phyloP scores from a whole-genome alignment of 805 yeast species.

The Saccharomyces mikatae region DNA sequence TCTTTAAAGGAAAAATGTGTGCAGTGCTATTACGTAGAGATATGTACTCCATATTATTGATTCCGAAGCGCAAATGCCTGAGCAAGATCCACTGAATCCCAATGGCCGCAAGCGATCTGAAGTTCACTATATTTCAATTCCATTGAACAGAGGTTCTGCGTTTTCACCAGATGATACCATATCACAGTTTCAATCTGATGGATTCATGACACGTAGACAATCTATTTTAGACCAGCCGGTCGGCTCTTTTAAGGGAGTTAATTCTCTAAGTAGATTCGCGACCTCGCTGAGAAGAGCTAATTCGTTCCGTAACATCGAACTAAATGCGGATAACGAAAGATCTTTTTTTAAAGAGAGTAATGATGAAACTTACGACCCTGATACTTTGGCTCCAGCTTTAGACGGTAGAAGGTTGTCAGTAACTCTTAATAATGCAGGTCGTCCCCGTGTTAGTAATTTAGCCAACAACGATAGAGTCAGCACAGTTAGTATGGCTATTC shows the following conservation, averaged over 20 bases:
- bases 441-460: conserved; percentile 11
- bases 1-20: not conserved
- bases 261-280: conserved; percentile 71
- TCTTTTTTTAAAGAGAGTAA: conserved; percentile 53
- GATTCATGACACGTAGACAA: conserved; percentile 24
- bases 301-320: conserved; percentile 52
- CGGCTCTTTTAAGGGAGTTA: conserved; percentile 56
- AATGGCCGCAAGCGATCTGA: conserved; percentile 8
- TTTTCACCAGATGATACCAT: not conserved
- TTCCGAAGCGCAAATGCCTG: not conserved
- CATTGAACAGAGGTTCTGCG: conserved; percentile 19
- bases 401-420: conserved; percentile 59
- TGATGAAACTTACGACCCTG: conserved; percentile 64
- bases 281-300: conserved; percentile 75
- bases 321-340: conserved; percentile 36
- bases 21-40: not conserved
- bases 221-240: conserved; percentile 39
- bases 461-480: conserved; percentile 14
- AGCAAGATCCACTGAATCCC: not conserved
- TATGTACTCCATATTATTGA: not conserved
- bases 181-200: not conserved
- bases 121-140: conserved; percentile 29
- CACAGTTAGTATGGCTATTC: conserved; percentile 19
- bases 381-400: conserved; percentile 55
- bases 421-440: conserved; percentile 32